A percentile compares a stretch with the other conserved stretches of the same genome.
These are phyloP conservation scores for Carex littledalei DNA, from an alignment of 176 grass and related monocot genomes.

Conservation along the genomic window DNA sequence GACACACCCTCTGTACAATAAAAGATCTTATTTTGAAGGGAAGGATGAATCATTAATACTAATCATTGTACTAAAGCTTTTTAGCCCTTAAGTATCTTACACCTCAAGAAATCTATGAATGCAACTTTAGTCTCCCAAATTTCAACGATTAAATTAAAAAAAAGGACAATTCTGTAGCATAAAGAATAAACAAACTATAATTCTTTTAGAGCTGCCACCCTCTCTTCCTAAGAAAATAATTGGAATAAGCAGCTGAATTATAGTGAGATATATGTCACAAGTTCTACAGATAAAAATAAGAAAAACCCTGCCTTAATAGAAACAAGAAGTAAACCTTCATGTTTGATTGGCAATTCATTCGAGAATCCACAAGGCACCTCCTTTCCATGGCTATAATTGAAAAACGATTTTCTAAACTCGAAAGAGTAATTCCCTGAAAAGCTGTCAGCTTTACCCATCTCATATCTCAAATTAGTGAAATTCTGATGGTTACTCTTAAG, in stretches of 20 bases:
- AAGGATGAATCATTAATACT: neutral
- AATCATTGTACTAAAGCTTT: neutral
- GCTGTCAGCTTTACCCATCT: constrained; percentile 21
- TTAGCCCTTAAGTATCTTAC: neutral
- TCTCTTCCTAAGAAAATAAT: neutral
- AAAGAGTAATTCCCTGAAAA: constrained; percentile 67
- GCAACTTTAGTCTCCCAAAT: neutral
- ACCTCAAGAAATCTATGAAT: neutral
- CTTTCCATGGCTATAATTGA: constrained; percentile 28
- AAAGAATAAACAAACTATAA: neutral
- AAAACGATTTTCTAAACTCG: constrained; percentile 50
- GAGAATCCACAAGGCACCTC: constrained; percentile 82
- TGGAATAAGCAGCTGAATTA: neutral
- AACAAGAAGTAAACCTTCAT: constrained; percentile 33
- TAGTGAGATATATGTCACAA: neutral
- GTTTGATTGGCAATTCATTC: constrained; percentile 41
- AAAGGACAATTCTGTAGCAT: neutral
- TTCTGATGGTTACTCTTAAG: neutral
- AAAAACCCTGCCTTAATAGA: neutral
- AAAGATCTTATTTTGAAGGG: neutral
- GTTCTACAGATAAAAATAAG: neutral
- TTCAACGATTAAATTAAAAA: neutral
- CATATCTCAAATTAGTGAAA: constrained; percentile 38
- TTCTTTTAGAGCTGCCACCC: neutral
- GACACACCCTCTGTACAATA: neutral